Evolutionary conservation across 2,329 filamentous ascomycete genomes (phyloP).

Genomic region (Sclerotinia subarctica): DNA sequence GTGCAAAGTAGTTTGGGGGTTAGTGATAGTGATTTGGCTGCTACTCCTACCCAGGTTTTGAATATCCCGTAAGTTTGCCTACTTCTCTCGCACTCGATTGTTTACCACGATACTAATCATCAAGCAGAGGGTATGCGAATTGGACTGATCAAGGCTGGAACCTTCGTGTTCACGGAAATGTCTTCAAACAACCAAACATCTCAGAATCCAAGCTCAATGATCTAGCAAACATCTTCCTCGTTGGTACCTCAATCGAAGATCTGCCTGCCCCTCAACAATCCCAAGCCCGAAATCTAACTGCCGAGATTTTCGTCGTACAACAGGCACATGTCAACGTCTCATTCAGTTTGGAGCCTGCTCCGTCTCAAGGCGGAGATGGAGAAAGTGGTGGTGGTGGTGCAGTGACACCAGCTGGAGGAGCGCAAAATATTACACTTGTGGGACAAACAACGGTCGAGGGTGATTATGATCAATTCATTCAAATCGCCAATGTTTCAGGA

Average conservation of each 20-base stretch:
- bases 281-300: constrained; percentile 71
- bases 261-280: constrained; percentile 57
- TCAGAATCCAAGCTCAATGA: constrained; percentile 61
- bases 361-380: constrained; percentile 50
- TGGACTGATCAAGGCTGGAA: constrained; percentile 78
- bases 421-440: constrained; percentile 61
- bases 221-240: constrained; percentile 67
- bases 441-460: constrained; percentile 64
- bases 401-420: constrained; percentile 54
- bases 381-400: constrained; percentile 49
- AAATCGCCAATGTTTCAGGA: constrained; percentile 56
- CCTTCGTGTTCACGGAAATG: constrained; percentile 71
- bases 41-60: constrained; percentile 65
- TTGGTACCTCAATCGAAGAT: constrained; percentile 59
- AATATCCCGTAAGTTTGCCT: constrained; percentile 56
- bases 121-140: constrained; percentile 60
- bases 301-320: constrained; percentile 72
- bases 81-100: neutral
- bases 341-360: constrained; percentile 58
- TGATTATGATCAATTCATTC: constrained; percentile 71
- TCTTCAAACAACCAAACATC: constrained; percentile 75
- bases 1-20: constrained; percentile 62
- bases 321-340: constrained; percentile 62
- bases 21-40: constrained; percentile 54
- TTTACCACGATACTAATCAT: neutral